Evolutionary conservation across 176 grass and related monocot species (phyloP).

Genomic region (Aegilops sharonensis): DNA sequence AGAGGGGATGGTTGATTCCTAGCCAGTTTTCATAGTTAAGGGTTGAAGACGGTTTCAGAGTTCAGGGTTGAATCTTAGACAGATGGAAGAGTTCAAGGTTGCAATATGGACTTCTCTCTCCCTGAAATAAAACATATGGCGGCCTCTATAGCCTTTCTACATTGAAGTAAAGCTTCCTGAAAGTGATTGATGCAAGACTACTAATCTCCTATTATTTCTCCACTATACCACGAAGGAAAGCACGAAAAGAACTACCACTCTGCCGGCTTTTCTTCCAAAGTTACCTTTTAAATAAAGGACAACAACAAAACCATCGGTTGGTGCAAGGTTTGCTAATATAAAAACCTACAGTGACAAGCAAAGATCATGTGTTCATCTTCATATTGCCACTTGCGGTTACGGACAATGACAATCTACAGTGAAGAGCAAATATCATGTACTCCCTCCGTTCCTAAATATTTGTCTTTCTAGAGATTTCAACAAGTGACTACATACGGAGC

Average conservation of each 20-base stretch:
- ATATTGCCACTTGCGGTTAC: neutral
- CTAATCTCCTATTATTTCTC: neutral
- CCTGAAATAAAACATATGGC: neutral
- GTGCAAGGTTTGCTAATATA: neutral
- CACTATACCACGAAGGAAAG: neutral
- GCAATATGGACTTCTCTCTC: no score
- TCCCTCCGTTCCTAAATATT: no score
- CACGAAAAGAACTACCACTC: conserved; percentile 9
- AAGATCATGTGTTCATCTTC: neutral
- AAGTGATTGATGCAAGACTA: neutral
- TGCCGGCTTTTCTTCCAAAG: neutral
- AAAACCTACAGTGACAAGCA: neutral
- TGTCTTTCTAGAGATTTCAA: no score
- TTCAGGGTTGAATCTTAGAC: no score
- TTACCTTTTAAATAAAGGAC: neutral
- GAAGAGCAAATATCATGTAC: neutral
- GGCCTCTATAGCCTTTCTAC: neutral
- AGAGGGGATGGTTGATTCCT: no score
- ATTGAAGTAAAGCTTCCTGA: neutral
- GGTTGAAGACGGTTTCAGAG: no score
- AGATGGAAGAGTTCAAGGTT: no score
- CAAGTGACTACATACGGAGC: no score
- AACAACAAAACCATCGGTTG: neutral
- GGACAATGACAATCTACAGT: neutral
- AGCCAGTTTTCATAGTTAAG: no score